phyloP scores from a whole-genome alignment of 306 rosid genomes.

The Senna tora region DNA sequence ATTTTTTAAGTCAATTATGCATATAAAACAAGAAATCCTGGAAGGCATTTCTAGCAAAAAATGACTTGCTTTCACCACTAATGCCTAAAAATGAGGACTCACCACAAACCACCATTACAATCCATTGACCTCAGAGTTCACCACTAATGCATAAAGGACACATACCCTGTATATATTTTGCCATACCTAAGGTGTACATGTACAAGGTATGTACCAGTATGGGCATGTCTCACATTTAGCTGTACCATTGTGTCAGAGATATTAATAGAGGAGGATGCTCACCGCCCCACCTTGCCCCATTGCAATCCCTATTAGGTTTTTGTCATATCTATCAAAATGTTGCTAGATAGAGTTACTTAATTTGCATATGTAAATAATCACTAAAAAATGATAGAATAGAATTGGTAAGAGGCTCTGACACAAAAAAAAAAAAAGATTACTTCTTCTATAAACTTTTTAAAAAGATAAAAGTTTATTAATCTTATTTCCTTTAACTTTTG shows the following conservation, averaged over 20 bases:
- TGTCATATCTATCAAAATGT: background rate
- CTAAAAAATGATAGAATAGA: background rate
- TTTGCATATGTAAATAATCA: background rate
- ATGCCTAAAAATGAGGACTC: no score
- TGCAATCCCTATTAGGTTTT: background rate
- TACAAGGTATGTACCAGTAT: background rate
- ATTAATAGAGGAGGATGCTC: background rate
- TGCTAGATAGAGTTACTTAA: background rate
- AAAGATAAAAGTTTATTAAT: background rate
- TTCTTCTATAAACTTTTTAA: background rate
- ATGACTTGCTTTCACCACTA: no score
- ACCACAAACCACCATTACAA: no score
- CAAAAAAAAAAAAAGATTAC: background rate
- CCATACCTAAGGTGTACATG: background rate
- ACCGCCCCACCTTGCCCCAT: background rate
- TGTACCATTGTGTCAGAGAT: background rate
- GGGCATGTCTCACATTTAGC: background rate
- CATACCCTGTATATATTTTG: background rate
- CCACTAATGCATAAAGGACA: background rate
- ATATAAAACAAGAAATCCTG: no score
- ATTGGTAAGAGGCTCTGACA: constrained; percentile 15
- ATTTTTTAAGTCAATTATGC: no score
- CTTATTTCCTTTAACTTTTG: constrained; percentile 8
- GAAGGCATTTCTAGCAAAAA: no score
- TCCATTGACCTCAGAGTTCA: no score